Evolutionary conservation across 1,284 basidiomycete species (phyloP).

Genomic region (Vanrija pseudolonga): DNA sequence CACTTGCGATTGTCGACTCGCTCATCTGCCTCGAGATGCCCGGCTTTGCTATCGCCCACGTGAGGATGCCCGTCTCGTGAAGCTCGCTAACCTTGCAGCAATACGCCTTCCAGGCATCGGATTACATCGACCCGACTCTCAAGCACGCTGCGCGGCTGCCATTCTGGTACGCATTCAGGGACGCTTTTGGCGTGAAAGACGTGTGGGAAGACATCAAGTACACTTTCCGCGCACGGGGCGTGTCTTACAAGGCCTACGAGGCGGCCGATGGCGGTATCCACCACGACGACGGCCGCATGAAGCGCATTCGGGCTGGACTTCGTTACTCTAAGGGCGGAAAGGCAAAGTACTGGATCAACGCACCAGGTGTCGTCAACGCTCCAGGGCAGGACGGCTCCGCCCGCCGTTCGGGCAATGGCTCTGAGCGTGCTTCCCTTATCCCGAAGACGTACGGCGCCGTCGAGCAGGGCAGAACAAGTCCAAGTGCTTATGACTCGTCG

Average conservation of each 20-base stretch:
- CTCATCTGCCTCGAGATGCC: conserved; percentile 98
- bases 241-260: conserved; percentile 93
- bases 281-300: conserved; percentile 71
- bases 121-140: conserved; percentile 68
- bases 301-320: conserved; percentile 80
- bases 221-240: conserved; percentile 81
- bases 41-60: conserved; percentile 86
- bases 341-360: conserved; percentile 85
- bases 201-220: conserved; percentile 79
- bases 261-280: conserved; percentile 91
- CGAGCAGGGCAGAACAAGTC: conserved; percentile 3
- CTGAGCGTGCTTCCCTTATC: too few species aligned
- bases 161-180: conserved; percentile 77
- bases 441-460: conserved; percentile 26
- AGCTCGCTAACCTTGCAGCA: conserved; percentile 19
- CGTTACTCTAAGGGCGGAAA: conserved; percentile 85
- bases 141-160: conserved; percentile 80
- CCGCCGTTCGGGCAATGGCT: too few species aligned
- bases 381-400: too few species aligned
- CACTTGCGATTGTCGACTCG: conserved; percentile 81
- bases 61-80: conserved; percentile 13
- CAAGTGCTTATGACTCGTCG: conserved; percentile 16
- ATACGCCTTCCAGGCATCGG: conserved; percentile 55
- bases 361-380: conserved; percentile 46
- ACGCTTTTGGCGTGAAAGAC: conserved; percentile 81